Conservation (phyloP, 192 early-diverging fungal genomes). For the Diversispora eburnea region DNA sequence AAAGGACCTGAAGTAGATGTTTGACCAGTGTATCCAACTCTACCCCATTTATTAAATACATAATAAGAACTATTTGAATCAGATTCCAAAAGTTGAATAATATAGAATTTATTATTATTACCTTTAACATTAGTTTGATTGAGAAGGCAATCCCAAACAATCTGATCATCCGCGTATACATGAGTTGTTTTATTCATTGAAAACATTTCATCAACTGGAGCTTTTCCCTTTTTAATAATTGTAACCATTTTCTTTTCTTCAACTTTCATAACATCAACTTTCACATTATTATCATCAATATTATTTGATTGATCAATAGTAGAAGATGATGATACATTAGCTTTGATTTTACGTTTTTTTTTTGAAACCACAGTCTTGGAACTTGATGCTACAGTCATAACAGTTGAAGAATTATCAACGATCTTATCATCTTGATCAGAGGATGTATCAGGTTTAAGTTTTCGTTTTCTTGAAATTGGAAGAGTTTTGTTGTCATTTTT, state of each 20-base stretch:
- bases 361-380: background rate
- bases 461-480: too few relatives aligned
- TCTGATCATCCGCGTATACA: slow-evolving; percentile 35
- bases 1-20: slow-evolving; percentile 29
- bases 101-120: slow-evolving; percentile 78
- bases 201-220: slow-evolving; percentile 32
- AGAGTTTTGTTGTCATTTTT: too few relatives aligned
- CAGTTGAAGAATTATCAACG: too few relatives aligned
- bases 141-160: slow-evolving; percentile 56
- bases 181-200: background rate
- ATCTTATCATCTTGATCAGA: too few relatives aligned
- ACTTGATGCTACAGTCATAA: too few relatives aligned
- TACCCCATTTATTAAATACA: slow-evolving; percentile 72
- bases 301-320: background rate
- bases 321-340: background rate
- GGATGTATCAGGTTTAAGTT: too few relatives aligned
- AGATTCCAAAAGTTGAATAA: slow-evolving; percentile 55
- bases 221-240: slow-evolving; percentile 30
- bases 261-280: slow-evolving; percentile 25
- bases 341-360: background rate
- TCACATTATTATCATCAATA: background rate
- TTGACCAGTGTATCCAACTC: slow-evolving; percentile 64
- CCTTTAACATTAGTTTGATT: slow-evolving; percentile 64
- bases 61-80: slow-evolving; percentile 32
- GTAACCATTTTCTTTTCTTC: slow-evolving; percentile 27